Evolutionary conservation across 78 protist genomes (phyloP), one percentile per base, ranked within the genome.

Genomic region (Cyanophora paradoxa): DNA sequence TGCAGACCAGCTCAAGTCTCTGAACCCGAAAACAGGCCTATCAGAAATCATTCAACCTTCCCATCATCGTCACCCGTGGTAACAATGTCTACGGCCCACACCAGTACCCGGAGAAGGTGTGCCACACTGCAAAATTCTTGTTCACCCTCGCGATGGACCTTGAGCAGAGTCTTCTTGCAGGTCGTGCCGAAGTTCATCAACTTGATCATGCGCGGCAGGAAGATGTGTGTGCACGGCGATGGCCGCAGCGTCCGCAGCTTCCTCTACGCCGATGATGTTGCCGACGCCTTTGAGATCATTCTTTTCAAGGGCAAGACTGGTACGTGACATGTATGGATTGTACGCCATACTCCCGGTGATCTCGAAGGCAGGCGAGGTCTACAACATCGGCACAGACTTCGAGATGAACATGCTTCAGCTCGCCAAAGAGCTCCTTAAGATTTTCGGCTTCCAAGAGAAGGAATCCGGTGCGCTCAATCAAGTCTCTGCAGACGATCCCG

Each of bases 61-160:
- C 78, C 11, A 42, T 74, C 26, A 78, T 72, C 68, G 85, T 93
- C 39, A 93, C 97, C 2, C 85, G 97, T 14, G 92, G 97, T 39
- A 93, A 93, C 79, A 95, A 95, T 41, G 92, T 90, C 3, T 95
- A 92, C 65, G 97, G 97, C 6, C 96, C 96, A 37, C 67, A 33
- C 28, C 98, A 95, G 71, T 95, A 79, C 63, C 98, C 98, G 17
- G 84, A 83, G 28, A 80, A 80, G 64, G n/a, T 33, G n/a, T n/a
- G n/a, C n/a, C n/a, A n/a, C n/a, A n/a, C n/a, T n/a, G n/a, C n/a
- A n/a, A n/a, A n/a, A 19, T 48, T 48, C 13, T 48, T 48, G 13
- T 48, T n/a, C n/a, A n/a, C n/a, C n/a, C n/a, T n/a, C n/a, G n/a
- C n/a, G n/a, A n/a, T n/a, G n/a, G n/a, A n/a, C n/a, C 28, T 8